Conservation (phyloP, 2,329 filamentous ascomycete genomes). For the Akanthomyces lecanii region DNA sequence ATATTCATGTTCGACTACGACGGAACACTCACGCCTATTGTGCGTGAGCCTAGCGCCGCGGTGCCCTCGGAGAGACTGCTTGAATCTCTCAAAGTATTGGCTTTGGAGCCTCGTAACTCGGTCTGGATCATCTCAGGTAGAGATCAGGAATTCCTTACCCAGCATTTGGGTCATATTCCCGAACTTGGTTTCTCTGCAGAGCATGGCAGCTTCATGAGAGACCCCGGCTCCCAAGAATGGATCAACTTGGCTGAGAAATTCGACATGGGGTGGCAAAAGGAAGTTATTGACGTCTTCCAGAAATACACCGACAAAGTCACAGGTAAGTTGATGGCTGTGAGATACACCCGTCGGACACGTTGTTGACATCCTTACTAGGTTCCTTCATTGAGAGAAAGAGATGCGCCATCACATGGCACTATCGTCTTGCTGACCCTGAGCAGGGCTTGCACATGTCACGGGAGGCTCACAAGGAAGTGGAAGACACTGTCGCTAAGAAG, state of each 20-base stretch:
- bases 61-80: conserved; percentile 83
- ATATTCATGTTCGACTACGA: conserved; percentile 99
- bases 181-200: conserved; percentile 93
- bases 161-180: conserved; percentile 87
- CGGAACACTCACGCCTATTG: conserved; percentile 92
- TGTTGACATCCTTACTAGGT: conserved; percentile 42
- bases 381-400: conserved; percentile 94
- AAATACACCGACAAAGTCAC: conserved; percentile 83
- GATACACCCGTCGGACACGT: not conserved
- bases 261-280: conserved; percentile 89
- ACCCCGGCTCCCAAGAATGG: conserved; percentile 74
- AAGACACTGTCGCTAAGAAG: conserved; percentile 67
- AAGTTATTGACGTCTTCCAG: conserved; percentile 80
- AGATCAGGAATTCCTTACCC: conserved; percentile 84
- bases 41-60: conserved; percentile 83
- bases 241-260: conserved; percentile 81
- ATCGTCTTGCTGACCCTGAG: conserved; percentile 84
- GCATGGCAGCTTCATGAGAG: conserved; percentile 90
- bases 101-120: conserved; percentile 73
- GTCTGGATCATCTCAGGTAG: conserved; percentile 99
- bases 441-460: conserved; percentile 74
- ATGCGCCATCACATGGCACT: conserved; percentile 95
- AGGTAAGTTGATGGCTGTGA: conserved; percentile 47
- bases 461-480: conserved; percentile 77
- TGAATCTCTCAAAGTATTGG: conserved; percentile 71